These are phyloP conservation scores for Eucalyptus marginata DNA, from an alignment of 345 rosid genomes.

Conservation along the genomic window DNA sequence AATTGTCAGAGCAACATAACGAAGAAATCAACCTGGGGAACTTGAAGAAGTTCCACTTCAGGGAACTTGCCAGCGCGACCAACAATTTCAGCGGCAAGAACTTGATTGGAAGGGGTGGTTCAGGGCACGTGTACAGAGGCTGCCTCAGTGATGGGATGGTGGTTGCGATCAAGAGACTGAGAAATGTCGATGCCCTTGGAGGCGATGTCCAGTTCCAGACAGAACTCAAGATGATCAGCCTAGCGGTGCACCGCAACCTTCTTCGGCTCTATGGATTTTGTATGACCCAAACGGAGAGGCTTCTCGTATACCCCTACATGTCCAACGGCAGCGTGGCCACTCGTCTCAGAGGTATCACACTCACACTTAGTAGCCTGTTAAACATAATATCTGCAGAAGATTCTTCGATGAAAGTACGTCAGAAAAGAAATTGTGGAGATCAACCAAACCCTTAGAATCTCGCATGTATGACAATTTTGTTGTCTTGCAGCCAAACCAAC, in stretches of 20 bases:
- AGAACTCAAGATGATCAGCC: slow-evolving; percentile 91
- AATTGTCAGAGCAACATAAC: slow-evolving; percentile 43
- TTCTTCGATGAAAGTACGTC: background rate
- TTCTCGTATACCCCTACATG: slow-evolving; percentile 92
- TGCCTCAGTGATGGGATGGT: slow-evolving; percentile 62
- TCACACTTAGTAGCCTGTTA: background rate
- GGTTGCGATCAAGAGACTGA: slow-evolving; percentile 79
- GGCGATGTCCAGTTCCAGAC: slow-evolving; percentile 88
- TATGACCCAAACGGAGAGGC: slow-evolving; percentile 60
- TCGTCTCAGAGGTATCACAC: slow-evolving; percentile 66
- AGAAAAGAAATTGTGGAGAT: background rate
- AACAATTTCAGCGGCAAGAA: slow-evolving; percentile 86
- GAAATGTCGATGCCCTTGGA: slow-evolving; percentile 54
- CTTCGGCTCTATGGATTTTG: slow-evolving; percentile 79
- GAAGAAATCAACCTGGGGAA: slow-evolving; percentile 78
- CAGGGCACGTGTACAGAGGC: slow-evolving; percentile 90
- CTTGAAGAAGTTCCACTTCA: slow-evolving; percentile 74
- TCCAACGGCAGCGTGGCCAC: slow-evolving; percentile 92
- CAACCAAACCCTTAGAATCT: background rate
- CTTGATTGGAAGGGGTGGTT: slow-evolving; percentile 85
- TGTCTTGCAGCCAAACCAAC: slow-evolving; percentile 53
- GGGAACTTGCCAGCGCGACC: slow-evolving; percentile 78
- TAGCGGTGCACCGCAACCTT: slow-evolving; percentile 86
- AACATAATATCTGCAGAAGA: background rate
- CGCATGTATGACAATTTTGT: background rate